Conservation (phyloP, 1,139 yeast species). For the Pichia norvegensis region DNA sequence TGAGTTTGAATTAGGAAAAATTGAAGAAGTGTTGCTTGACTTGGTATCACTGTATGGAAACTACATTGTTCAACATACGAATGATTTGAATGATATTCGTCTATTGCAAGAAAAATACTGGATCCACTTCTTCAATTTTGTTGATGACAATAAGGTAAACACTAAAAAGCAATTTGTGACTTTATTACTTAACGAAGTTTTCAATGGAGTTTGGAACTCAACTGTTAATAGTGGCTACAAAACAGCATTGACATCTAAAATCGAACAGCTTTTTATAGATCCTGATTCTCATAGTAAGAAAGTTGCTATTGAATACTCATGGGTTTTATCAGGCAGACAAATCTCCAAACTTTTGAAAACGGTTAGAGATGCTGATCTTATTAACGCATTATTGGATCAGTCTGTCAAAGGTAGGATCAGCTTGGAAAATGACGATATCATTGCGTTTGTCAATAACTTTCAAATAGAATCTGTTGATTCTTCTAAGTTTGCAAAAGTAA, state of each 20-base stretch:
- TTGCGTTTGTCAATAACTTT: neutral
- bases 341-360: slow-evolving; percentile 13
- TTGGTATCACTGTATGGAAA: slow-evolving; percentile 36
- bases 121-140: slow-evolving; percentile 17
- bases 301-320: slow-evolving; percentile 9
- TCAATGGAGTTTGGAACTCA: slow-evolving; percentile 27
- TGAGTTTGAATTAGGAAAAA: slow-evolving; percentile 12
- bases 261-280: neutral
- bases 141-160: neutral
- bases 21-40: slow-evolving; percentile 23
- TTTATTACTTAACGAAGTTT: slow-evolving; percentile 34
- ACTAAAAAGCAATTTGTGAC: slow-evolving; percentile 28
- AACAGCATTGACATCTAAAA: neutral
- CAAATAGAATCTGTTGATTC: neutral
- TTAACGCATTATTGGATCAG: slow-evolving; percentile 4
- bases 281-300: neutral
- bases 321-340: slow-evolving; percentile 19
- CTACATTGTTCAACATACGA: slow-evolving; percentile 29
- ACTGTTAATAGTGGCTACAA: slow-evolving; percentile 1
- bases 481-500: neutral
- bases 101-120: slow-evolving; percentile 29
- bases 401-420: slow-evolving; percentile 3
- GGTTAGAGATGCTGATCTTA: slow-evolving; percentile 13
- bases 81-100: slow-evolving; percentile 9
- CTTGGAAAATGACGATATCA: slow-evolving; percentile 1